These are phyloP conservation scores for Rubroshorea leprosula DNA, from an alignment of 345 rosid species.

Conservation along the genomic window DNA sequence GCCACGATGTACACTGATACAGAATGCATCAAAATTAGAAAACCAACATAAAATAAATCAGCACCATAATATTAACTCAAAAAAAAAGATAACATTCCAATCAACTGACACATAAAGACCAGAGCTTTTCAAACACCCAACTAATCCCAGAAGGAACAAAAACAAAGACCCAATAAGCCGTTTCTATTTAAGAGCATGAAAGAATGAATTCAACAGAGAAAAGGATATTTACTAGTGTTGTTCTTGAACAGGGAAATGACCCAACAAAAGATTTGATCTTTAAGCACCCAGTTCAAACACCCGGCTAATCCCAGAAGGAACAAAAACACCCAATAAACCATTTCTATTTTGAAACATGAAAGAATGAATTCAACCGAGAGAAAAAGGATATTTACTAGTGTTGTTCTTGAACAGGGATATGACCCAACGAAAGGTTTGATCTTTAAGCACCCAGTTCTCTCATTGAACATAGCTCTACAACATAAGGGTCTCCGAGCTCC, in stretches of 20 bases:
- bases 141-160: not conserved
- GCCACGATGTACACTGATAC: conserved; percentile 48
- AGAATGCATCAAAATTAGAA: conserved; percentile 16
- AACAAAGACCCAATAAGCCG: not conserved
- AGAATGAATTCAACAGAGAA: not conserved
- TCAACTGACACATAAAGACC: not conserved
- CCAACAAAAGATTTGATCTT: conserved; percentile 49
- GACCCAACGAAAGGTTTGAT: conserved; percentile 48
- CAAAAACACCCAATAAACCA: not conserved
- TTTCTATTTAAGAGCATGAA: not conserved
- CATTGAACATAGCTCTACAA: conserved; percentile 27
- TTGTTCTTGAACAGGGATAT: conserved; percentile 28
- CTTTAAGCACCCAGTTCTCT: conserved; percentile 30
- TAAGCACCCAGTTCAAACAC: conserved; percentile 17
- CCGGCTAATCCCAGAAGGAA: not conserved
- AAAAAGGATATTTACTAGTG: conserved; percentile 8
- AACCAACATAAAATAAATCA: conserved; percentile 4
- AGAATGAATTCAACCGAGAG: not conserved
- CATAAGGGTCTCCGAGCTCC: conserved; percentile 48
- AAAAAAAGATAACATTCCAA: conserved; percentile 1
- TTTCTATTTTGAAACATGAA: not conserved
- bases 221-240: conserved; percentile 11
- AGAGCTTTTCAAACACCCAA: not conserved
- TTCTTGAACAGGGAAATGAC: conserved; percentile 34
- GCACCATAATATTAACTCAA: not conserved